phyloP scores from a whole-genome alignment of 108 stramenopile genomes.

The Cylindrotheca closterium region DNA sequence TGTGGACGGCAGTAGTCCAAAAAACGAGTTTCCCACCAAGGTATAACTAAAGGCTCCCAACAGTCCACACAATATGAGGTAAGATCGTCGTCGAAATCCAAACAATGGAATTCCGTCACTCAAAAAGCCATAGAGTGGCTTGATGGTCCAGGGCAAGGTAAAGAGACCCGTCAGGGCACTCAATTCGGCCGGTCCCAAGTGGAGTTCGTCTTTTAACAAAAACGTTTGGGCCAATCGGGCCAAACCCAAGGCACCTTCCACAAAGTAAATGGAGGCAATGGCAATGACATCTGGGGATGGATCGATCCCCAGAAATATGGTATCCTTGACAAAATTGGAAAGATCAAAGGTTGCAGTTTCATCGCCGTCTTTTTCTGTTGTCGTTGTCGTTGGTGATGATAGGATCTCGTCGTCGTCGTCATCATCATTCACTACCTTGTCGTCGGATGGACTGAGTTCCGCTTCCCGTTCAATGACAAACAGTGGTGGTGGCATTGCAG shows the following conservation, averaged over 20 bases:
- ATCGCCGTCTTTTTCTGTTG: too few relatives aligned
- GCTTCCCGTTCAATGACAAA: too few relatives aligned
- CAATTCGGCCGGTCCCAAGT: conserved; percentile 88
- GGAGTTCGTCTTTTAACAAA: conserved; percentile 92
- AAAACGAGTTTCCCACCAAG: conserved; percentile 47
- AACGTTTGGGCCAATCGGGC: conserved; percentile 92
- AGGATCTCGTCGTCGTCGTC: too few relatives aligned
- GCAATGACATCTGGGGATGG: conserved; percentile 83
- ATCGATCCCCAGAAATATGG: conserved; percentile 69
- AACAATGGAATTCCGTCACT: conserved; percentile 87
- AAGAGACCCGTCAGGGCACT: conserved; percentile 89
- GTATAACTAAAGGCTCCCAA: conserved; percentile 62
- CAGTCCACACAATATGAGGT: conserved; percentile 74
- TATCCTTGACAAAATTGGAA: conserved; percentile 18
- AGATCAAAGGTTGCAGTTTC: too few relatives aligned
- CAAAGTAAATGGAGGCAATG: conserved; percentile 92
- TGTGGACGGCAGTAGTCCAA: conserved; percentile 30
- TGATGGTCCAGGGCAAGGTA: conserved; percentile 90
- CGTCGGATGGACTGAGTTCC: too few relatives aligned
- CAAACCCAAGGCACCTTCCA: conserved; percentile 93
- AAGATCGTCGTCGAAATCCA: conserved; percentile 83
- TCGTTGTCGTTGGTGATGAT: too few relatives aligned
- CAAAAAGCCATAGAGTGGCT: conserved; percentile 92
- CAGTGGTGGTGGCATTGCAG: too few relatives aligned
- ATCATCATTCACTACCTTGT: too few relatives aligned